These are phyloP conservation scores for Ustilago hordei DNA, from an alignment of 1,284 basidiomycete genomes.

Conservation along the genomic window DNA sequence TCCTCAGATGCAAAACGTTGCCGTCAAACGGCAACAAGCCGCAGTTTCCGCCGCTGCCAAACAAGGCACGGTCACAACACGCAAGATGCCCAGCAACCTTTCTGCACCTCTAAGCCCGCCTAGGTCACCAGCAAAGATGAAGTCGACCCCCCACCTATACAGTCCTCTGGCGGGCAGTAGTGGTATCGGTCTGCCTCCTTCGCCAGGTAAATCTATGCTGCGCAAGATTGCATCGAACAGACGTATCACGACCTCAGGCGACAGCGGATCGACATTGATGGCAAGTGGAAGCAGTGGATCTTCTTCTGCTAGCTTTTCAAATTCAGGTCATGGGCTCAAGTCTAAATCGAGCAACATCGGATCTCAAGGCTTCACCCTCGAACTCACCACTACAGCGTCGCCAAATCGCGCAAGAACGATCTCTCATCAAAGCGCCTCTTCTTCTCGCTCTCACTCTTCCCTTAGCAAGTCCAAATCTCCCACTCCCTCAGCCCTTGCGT, in stretches of 20 bases:
- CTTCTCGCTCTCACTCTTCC: conserved; percentile 19
- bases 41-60: conserved; percentile 7
- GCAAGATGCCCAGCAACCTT: conserved; percentile 31
- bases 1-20: conserved; percentile 31
- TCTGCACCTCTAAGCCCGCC: conserved; percentile 41
- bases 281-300: conserved; percentile 17
- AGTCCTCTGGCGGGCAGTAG: conserved; percentile 15
- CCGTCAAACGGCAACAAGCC: conserved; percentile 6
- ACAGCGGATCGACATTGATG: conserved; percentile 1
- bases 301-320: conserved; percentile 26
- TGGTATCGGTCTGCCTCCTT: conserved; percentile 21
- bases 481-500: conserved; percentile 19
- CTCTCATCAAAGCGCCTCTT: conserved; percentile 25
- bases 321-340: conserved; percentile 15
- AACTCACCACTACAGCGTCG: conserved; percentile 42
- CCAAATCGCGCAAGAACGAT: conserved; percentile 40
- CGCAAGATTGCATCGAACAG: conserved; percentile 56
- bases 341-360: conserved; percentile 21
- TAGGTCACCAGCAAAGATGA: conserved; percentile 50
- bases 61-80: conserved; percentile 17
- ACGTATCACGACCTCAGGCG: conserved; percentile 26
- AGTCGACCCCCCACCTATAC: conserved; percentile 51
- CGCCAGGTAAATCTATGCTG: conserved; percentile 19
- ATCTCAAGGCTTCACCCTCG: conserved; percentile 25
- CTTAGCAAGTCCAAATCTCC: conserved; percentile 40